phyloP scores from a whole-genome alignment of 176 grass and related monocot genomes.

The Puya raimondii region DNA sequence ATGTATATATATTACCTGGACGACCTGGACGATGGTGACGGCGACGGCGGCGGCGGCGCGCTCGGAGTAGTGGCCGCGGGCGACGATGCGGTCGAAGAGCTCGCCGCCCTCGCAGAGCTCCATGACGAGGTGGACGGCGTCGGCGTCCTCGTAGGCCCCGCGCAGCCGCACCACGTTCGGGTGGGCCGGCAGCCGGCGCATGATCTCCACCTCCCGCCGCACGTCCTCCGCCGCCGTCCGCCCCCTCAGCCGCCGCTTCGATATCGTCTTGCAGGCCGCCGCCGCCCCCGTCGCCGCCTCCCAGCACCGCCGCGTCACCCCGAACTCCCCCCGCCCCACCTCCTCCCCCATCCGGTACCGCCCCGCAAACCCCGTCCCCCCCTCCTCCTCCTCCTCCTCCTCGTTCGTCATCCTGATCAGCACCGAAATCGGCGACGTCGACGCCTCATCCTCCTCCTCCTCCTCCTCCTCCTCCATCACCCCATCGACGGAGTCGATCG shows the following conservation, averaged over 20 bases:
- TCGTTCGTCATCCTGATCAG: not conserved
- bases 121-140: constrained; percentile 57
- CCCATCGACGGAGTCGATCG: not conserved
- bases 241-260: constrained; percentile 38
- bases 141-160: constrained; percentile 56
- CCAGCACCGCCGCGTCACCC: constrained; percentile 56
- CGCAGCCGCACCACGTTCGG: constrained; percentile 31
- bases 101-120: constrained; percentile 67
- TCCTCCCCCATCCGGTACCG: constrained; percentile 51
- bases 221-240: constrained; percentile 48
- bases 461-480: not conserved
- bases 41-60: constrained; percentile 54
- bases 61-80: constrained; percentile 49
- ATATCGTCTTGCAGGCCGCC: constrained; percentile 81
- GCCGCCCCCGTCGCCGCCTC: constrained; percentile 42
- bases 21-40: constrained; percentile 60
- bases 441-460: constrained; percentile 1
- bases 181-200: constrained; percentile 30
- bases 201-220: constrained; percentile 64
- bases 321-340: constrained; percentile 82
- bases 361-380: constrained; percentile 17
- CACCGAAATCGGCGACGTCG: not conserved
- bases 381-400: not conserved
- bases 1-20: too few species aligned
- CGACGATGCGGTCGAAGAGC: constrained; percentile 63